Evolutionary conservation across 2,329 filamentous ascomycete genomes (phyloP), one percentile per base, ranked within the genome.

Genomic region (Rutstroemia sp.): DNA sequence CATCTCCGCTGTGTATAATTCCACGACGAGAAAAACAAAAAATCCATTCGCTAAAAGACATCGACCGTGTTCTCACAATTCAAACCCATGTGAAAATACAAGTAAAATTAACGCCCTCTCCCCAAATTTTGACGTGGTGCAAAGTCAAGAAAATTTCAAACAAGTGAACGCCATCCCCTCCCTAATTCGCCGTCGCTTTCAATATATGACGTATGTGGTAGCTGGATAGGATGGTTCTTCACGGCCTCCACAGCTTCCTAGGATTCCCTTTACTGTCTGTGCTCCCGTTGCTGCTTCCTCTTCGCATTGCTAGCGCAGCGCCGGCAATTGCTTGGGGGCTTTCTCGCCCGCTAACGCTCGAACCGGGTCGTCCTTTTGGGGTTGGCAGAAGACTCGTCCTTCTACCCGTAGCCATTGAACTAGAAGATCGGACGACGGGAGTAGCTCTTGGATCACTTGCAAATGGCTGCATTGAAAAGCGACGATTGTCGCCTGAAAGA

Each of bases 351-450:
- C 71, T 71, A 17, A 71, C 65, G 25, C 68, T 68, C 7, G 62
- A 67, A 36, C 59, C 56, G 38, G 58, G 58, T 53, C 64, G 57
- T 34, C 66, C 66, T 58, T 63, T 70, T 3, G 65, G 63, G 25
- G 78, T 73, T 17, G 82, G 80, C 21, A 85, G 70, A 57, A 84
- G 64, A 63, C 81, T 83, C 4, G 70, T 73, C 30, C 82, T 76
- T 58, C 81, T 72, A 56, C 71, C 74, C 19, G 69, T 70, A 6
- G 80, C 77, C 46, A 85, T 64, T 3, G 82, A 84, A 66, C 80
- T 85, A 45, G 76, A 78, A 10, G 83, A 77, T 30, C 57, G 64
- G n/a, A 57, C 38, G 3, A 49, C 39, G 5, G 64, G 63, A 63
- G 65, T 30, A 66, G 69, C 57, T 42, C 52, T 49, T 55, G 68